phyloP scores from a whole-genome alignment of 1,139 yeast species.

The Suhomyces yuchorum region DNA sequence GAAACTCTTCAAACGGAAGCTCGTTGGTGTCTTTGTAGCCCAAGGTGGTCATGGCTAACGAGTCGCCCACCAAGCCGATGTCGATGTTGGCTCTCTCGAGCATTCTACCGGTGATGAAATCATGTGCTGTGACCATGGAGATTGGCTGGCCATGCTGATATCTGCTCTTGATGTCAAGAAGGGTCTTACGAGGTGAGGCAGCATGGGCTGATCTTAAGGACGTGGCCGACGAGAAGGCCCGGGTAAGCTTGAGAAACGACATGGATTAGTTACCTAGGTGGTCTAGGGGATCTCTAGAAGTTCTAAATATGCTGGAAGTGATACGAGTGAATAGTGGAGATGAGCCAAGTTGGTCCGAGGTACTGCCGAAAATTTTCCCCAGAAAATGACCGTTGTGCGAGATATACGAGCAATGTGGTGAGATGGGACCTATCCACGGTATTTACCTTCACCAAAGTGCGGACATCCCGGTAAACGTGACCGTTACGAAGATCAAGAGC shows the following conservation, averaged over 20 bases:
- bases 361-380: constrained; percentile 1
- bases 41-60: constrained; percentile 86
- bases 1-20: constrained; percentile 73
- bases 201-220: constrained; percentile 17
- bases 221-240: constrained; percentile 14
- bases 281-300: not conserved
- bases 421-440: not conserved
- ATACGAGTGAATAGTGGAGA: not conserved
- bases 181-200: constrained; percentile 26
- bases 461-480: too few species aligned
- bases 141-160: constrained; percentile 55
- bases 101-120: constrained; percentile 71
- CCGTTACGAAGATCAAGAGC: too few species aligned
- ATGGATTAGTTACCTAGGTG: not conserved
- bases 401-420: not conserved
- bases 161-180: constrained; percentile 45
- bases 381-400: constrained; percentile 2
- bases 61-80: constrained; percentile 82
- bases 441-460: too few species aligned
- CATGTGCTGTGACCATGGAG: constrained; percentile 84
- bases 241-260: not conserved
- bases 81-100: constrained; percentile 75
- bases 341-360: constrained; percentile 1
- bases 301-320: not conserved
- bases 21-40: constrained; percentile 82